Percentiles rank a stretch among this genome's conserved stretches.
These are phyloP conservation scores for Salicornia ramosissima DNA, from an alignment of 148 eudicot species.

Conservation along the genomic window DNA sequence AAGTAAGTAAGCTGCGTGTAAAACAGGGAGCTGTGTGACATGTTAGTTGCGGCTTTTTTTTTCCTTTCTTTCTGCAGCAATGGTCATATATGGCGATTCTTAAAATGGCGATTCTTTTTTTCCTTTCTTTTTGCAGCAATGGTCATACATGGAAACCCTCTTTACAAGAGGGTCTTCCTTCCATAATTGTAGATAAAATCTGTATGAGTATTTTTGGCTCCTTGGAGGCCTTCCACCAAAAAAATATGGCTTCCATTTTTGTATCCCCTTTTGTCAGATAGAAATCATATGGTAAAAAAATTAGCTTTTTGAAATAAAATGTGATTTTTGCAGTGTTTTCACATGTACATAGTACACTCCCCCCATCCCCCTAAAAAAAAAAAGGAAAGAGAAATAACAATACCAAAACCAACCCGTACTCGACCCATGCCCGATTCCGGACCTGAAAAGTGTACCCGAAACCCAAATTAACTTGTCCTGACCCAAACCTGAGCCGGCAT, in stretches of 20 bases:
- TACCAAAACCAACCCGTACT: too few species aligned
- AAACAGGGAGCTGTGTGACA: neutral
- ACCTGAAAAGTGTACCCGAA: too few species aligned
- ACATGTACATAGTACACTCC: too few species aligned
- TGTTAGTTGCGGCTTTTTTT: constrained; percentile 13
- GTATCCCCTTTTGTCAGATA: constrained; percentile 10
- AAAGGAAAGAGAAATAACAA: too few species aligned
- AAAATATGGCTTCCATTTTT: constrained; percentile 4
- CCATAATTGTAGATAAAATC: constrained; percentile 27
- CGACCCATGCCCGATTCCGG: too few species aligned
- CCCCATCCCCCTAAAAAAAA: too few species aligned
- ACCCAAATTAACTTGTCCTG: too few species aligned
- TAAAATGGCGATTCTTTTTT: too few species aligned
- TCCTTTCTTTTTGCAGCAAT: neutral
- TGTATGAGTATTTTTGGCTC: constrained; percentile 23
- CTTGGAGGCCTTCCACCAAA: constrained; percentile 15
- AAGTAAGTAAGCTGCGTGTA: too few species aligned
- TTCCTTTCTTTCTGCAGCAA: constrained; percentile 2
- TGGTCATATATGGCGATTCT: neutral
- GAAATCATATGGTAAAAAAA: neutral
- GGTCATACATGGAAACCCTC: constrained; percentile 2
- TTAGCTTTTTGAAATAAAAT: neutral
- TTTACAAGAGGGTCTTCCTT: constrained; percentile 10
- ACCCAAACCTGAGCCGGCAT: too few species aligned
- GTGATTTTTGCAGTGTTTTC: neutral